Base-by-base conservation (phyloP, 768 basidiomycete genomes). In the Hericium alpestre region DNA sequence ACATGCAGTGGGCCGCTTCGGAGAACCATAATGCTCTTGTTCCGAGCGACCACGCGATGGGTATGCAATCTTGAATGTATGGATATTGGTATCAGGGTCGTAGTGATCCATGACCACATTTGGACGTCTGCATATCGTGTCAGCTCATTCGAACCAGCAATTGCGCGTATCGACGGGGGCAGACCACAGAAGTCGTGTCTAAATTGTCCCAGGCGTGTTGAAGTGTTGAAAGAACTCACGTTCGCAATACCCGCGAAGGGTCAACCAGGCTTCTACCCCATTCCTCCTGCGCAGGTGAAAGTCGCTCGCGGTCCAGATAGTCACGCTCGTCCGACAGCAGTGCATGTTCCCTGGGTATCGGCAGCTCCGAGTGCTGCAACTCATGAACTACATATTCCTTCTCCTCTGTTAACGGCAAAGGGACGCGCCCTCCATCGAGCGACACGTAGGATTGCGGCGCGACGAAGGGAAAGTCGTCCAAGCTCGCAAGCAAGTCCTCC, bases 31-130 rank as follows among this genome's bases (percentile, higher is more conserved):
- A n/a, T 46, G 43, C 43, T 46, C n/a, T 46, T 46, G 43, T 20
- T 46, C 43, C 43, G 43, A 20, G 16, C 11, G 43, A 20, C 11
- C 43, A 15, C 16, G 43, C 43, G 43, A 15, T 6, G 54, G 59
- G 47, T 22, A 53, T n/a, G 47, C 25, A 15, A 59, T 58, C 55
- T 61, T 59, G 51, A 59, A 53, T 12, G 54, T 60, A 51, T 58
- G 57, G 40, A 56, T 39, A 16, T 54, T 56, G 20, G 57, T 52
- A 12, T 41, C 39, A 46, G 25, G 50, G 54, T 58, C 51, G 13
- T 52, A 55, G 25, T 55, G 57, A 12, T 58, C 57, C 57, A 60
- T 53, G 25, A 58, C 51, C 47, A 59, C 20, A 9, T 55, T 57
- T 5, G 59, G 57, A n/a, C 52, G 57, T 13, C 59, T 55, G 39